Conservation (phyloP, 1,139 yeast species). For the Yamadazyma triangularis region DNA sequence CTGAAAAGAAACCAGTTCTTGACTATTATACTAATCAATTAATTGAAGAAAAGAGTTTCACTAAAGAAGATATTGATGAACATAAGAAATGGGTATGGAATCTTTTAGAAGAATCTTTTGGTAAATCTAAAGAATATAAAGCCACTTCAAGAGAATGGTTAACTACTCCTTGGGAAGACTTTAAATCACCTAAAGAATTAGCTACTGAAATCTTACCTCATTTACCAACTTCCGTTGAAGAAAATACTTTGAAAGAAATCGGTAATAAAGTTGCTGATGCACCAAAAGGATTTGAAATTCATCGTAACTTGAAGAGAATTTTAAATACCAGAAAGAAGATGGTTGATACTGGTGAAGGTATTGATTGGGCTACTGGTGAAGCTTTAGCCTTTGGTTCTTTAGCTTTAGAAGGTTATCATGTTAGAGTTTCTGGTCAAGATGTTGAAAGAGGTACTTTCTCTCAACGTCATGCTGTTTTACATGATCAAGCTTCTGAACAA, state of each 20-base stretch:
- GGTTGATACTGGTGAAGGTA: constrained; percentile 84
- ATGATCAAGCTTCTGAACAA: constrained; percentile 85
- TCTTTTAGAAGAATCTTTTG: constrained; percentile 82
- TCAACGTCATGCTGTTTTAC: constrained; percentile 98
- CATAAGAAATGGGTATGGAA: constrained; percentile 99
- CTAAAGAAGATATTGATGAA: constrained; percentile 86
- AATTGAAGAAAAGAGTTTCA: constrained; percentile 81
- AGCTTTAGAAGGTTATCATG: constrained; percentile 90
- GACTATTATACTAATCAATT: constrained; percentile 81
- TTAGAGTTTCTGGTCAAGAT: constrained; percentile 98
- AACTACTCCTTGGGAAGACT: constrained; percentile 98
- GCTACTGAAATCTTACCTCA: constrained; percentile 96
- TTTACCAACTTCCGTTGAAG: constrained; percentile 90
- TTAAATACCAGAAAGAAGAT: constrained; percentile 83
- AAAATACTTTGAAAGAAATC: constrained; percentile 63
- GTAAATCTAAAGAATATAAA: constrained; percentile 81
- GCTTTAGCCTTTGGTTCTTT: constrained; percentile 96
- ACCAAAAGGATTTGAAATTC: constrained; percentile 87
- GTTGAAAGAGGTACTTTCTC: constrained; percentile 99
- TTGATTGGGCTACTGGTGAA: constrained; percentile 99
- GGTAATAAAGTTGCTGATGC: constrained; percentile 78
- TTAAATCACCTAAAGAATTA: constrained; percentile 95
- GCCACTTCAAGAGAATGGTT: constrained; percentile 97
- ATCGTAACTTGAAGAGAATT: constrained; percentile 95
- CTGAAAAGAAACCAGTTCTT: constrained; percentile 82